Percentiles rank a stretch among this genome's conserved stretches.
These are phyloP conservation scores for Wolfiporia cocos DNA, from an alignment of 1,284 basidiomycete genomes.

Conservation along the genomic window DNA sequence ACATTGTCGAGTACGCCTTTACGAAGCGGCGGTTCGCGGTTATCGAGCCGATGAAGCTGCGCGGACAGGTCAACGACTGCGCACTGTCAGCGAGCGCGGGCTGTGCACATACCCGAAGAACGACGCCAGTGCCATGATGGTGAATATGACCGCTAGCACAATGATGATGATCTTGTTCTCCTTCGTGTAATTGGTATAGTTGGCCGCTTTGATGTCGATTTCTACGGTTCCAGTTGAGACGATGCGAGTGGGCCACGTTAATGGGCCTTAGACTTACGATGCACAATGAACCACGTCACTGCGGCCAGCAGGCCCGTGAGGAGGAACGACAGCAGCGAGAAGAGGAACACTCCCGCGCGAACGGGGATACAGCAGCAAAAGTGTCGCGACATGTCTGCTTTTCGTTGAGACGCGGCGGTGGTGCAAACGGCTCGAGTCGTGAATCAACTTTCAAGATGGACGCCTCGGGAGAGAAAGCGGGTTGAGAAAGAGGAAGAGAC, in stretches of 20 bases:
- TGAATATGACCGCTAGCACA: slow-evolving; percentile 40
- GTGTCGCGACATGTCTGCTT: slow-evolving; percentile 21
- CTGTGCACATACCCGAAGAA: slow-evolving; percentile 41
- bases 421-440: no score
- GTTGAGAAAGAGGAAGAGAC: no score
- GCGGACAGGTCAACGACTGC: not conserved
- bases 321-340: slow-evolving; percentile 40
- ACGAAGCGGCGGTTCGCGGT: slow-evolving; percentile 41
- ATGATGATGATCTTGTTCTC: slow-evolving; percentile 38
- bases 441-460: no score
- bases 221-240: slow-evolving; percentile 20
- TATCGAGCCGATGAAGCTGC: slow-evolving; percentile 43
- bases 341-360: slow-evolving; percentile 52
- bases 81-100: not conserved
- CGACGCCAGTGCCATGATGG: slow-evolving; percentile 40
- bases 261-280: no score
- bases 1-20: slow-evolving; percentile 37
- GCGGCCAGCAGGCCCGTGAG: slow-evolving; percentile 35
- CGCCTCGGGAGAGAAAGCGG: no score
- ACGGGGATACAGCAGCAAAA: slow-evolving; percentile 62
- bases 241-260: slow-evolving; percentile 25
- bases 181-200: slow-evolving; percentile 9
- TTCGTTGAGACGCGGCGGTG: no score
- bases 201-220: slow-evolving; percentile 11
- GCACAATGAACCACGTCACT: slow-evolving; percentile 33